A percentile compares a stretch with the other conserved stretches of the same genome.
These are phyloP conservation scores for Zygoascus ofunaensis DNA, from an alignment of 805 yeast species.

Conservation along the genomic window DNA sequence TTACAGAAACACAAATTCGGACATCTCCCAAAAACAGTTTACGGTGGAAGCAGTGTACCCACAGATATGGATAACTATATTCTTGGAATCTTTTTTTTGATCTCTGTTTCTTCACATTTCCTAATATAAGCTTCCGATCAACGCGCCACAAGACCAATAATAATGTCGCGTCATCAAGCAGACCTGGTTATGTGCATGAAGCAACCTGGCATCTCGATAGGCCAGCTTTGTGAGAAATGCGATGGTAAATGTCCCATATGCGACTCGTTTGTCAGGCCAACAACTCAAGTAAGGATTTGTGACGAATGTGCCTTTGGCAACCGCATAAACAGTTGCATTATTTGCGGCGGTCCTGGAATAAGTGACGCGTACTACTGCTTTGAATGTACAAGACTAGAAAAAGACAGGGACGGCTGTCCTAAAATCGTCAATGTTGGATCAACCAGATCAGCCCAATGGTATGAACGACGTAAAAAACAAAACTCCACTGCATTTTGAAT, in stretches of 20 bases:
- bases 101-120: too few relatives aligned
- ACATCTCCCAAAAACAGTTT: too few relatives aligned
- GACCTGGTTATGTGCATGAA: conserved; percentile 78
- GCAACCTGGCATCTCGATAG: conserved; percentile 68
- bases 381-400: conserved; percentile 73
- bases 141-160: too few relatives aligned
- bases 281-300: conserved; percentile 60
- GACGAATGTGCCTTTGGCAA: conserved; percentile 79
- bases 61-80: too few relatives aligned
- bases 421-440: conserved; percentile 72
- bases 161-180: conserved; percentile 86
- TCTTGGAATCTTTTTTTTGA: too few relatives aligned
- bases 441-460: conserved; percentile 56
- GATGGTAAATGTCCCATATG: conserved; percentile 90
- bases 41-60: too few relatives aligned
- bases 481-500: background rate
- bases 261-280: conserved; percentile 73
- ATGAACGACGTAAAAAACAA: conserved; percentile 34
- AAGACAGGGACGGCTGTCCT: conserved; percentile 90
- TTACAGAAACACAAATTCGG: too few relatives aligned
- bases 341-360: conserved; percentile 61
- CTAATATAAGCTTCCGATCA: too few relatives aligned
- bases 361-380: conserved; percentile 73
- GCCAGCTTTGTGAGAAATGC: conserved; percentile 71
- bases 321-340: conserved; percentile 54